phyloP scores from a whole-genome alignment of 192 early-diverging fungal species.

The Phycomyces nitens region DNA sequence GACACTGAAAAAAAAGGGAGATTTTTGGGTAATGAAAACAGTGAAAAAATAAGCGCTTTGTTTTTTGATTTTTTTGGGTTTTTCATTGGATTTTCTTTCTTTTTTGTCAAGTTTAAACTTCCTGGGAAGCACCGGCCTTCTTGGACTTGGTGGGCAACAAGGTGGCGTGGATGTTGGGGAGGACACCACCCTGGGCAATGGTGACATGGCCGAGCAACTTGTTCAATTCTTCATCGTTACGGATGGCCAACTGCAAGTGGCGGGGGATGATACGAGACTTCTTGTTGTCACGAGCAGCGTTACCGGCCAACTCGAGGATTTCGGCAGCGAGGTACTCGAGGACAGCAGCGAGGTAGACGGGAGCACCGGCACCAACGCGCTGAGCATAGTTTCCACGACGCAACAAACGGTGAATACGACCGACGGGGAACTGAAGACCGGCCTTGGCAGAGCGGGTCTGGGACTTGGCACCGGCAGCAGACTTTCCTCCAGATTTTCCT shows the following conservation, averaged over 20 bases:
- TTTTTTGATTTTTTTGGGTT: too few relatives aligned
- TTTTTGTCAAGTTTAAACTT: conserved; percentile 25
- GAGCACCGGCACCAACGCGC: conserved; percentile 84
- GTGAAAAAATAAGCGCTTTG: too few relatives aligned
- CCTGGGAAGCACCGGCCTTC: conserved; percentile 39
- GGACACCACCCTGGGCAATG: conserved; percentile 86
- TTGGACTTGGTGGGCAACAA: conserved; percentile 65
- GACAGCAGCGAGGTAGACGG: conserved; percentile 84
- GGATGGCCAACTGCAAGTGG: conserved; percentile 87
- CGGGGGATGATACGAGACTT: conserved; percentile 90
- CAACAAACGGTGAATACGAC: conserved; percentile 38
- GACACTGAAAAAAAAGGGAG: conserved; percentile 7
- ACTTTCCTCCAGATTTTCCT: conserved; percentile 74
- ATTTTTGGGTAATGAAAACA: conserved; percentile 8
- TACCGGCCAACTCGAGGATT: conserved; percentile 89
- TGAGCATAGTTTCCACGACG: conserved; percentile 33
- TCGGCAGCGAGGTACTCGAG: conserved; percentile 90
- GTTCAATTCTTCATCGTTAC: conserved; percentile 93
- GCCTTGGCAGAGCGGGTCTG: conserved; percentile 77
- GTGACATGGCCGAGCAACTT: conserved; percentile 87
- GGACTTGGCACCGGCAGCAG: conserved; percentile 57
- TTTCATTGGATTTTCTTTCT: background rate
- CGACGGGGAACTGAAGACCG: conserved; percentile 89
- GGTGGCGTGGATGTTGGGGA: conserved; percentile 69
- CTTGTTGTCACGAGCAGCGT: conserved; percentile 91